These are phyloP conservation scores for Aspergillus sp. DNA, from an alignment of 2,329 filamentous ascomycete species.

Conservation along the genomic window DNA sequence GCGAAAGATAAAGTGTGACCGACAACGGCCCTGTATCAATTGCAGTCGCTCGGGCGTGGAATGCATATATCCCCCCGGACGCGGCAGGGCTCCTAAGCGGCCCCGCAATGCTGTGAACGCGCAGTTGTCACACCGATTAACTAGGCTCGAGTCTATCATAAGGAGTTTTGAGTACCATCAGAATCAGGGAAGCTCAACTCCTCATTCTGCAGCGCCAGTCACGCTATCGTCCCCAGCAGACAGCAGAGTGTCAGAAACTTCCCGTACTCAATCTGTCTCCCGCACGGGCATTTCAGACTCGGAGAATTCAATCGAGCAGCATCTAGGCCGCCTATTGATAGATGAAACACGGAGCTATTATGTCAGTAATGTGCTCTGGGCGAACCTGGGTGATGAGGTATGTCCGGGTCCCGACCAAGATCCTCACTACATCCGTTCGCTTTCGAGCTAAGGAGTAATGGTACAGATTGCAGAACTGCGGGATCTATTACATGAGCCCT, in stretches of 20 bases:
- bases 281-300: background rate
- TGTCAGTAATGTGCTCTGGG: constrained; percentile 64
- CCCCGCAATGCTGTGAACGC: constrained; percentile 14
- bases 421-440: background rate
- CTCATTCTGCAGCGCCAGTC: background rate
- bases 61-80: constrained; percentile 37
- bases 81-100: constrained; percentile 24
- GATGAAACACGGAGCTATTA: constrained; percentile 62
- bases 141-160: constrained; percentile 59
- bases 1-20: constrained; percentile 49
- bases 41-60: constrained; percentile 41
- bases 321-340: constrained; percentile 61
- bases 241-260: background rate
- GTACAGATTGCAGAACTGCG: constrained; percentile 59
- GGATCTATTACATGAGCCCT: constrained; percentile 53
- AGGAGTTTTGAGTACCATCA: constrained; percentile 52
- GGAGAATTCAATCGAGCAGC: constrained; percentile 16
- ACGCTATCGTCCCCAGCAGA: constrained; percentile 26
- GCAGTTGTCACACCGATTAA: constrained; percentile 53
- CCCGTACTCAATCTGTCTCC: background rate
- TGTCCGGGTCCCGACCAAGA: background rate
- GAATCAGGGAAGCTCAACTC: background rate
- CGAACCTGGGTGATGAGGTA: constrained; percentile 60
- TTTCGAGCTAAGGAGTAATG: background rate
- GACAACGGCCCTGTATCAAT: constrained; percentile 45